These are phyloP conservation scores for Verticillium dahliae DNA, from an alignment of 2,329 filamentous ascomycete genomes.

Conservation along the genomic window DNA sequence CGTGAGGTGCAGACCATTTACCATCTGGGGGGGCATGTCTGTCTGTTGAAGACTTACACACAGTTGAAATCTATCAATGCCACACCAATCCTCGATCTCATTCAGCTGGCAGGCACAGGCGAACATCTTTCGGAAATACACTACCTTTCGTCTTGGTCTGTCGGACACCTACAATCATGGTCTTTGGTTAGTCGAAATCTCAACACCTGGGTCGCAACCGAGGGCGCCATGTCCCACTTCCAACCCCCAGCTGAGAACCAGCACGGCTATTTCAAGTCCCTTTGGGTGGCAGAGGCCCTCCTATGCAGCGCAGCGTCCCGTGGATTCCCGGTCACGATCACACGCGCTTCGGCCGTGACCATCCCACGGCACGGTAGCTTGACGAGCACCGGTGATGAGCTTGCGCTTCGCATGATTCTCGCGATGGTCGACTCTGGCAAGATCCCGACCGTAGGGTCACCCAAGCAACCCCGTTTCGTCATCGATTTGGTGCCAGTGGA, in stretches of 20 bases:
- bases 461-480: constrained; percentile 15
- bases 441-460: constrained; percentile 13
- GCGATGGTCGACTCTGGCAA: constrained; percentile 16
- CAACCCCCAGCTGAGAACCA: constrained; percentile 16
- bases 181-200: constrained; percentile 11
- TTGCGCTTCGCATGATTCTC: constrained; percentile 15
- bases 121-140: constrained; percentile 16
- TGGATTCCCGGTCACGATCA: constrained; percentile 17
- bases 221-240: constrained; percentile 16
- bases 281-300: constrained; percentile 18
- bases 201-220: constrained; percentile 9
- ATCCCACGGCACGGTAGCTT: background rate
- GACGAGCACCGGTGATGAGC: constrained; percentile 14
- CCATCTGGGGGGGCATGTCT: constrained; percentile 19
- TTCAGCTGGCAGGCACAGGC: constrained; percentile 15
- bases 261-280: constrained; percentile 19
- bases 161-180: constrained; percentile 18
- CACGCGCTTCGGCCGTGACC: constrained; percentile 7
- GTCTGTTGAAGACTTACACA: constrained; percentile 17
- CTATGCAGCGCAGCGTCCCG: constrained; percentile 15
- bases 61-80: constrained; percentile 16
- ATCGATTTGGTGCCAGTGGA: constrained; percentile 16
- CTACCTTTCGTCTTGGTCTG: constrained; percentile 18
- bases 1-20: constrained; percentile 15
- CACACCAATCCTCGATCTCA: constrained; percentile 15